Base-by-base conservation (phyloP, 2,329 filamentous ascomycete genomes). In the Leptographium procerum region DNA sequence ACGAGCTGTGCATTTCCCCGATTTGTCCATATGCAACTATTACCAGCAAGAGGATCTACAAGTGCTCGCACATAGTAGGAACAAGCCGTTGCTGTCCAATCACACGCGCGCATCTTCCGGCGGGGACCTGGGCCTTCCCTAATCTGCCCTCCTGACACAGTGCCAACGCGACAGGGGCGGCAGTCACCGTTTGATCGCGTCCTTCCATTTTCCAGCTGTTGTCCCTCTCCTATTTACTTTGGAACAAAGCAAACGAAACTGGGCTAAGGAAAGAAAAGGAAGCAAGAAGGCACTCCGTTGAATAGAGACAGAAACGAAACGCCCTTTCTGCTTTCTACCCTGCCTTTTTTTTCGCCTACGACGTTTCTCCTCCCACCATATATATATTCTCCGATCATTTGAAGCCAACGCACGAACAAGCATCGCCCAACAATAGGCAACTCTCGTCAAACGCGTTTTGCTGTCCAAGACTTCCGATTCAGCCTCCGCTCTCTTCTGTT, bases 151-250 rank as follows among this genome's bases (percentile, higher is more conserved):
- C 64, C 64, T 64, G 63, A 64, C 63, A 62, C 63, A 66, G 62
- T 60, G 57, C 54, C 57, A 61, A 57, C 64, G 64, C 64, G 64
- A 65, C 65, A 65, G 51, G 58, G 57, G 56, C 14, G 28, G 24
- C 16, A 11, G 62, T 58, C 63, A 26, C 52, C 58, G 60, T 59
- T 59, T 60, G 62, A 64, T 64, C 65, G 65, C 64, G 65, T 65
- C 63, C 34, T 43, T n/a, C 24, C 33, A 14, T 40, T 40, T 53
- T 45, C 14, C 14, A 43, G 14, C 19, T 31, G 26, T 48, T 24
- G 33, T 53, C 31, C 6, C 29, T 31, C 36, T 34, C 28, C 10
- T 50, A 8, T 33, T 16, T 31, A 19, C 14, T 31, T 24, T 47
- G 52, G 22, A 52, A 40, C 31, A 34, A 34, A 19, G 34, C 52